phyloP scores from a whole-genome alignment of 2,329 filamentous ascomycete genomes.

The Monosporascus sp. region DNA sequence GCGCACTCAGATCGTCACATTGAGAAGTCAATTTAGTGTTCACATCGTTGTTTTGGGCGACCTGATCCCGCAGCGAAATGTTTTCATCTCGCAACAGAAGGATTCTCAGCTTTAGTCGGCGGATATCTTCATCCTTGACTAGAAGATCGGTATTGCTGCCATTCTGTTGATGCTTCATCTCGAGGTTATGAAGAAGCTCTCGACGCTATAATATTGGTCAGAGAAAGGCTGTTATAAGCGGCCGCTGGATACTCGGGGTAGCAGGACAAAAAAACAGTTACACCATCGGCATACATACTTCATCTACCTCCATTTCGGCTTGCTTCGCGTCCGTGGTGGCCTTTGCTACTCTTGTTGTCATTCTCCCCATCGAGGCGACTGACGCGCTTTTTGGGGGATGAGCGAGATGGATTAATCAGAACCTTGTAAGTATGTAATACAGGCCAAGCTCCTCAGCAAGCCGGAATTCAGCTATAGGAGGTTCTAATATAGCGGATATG shows the following conservation, averaged over 20 bases:
- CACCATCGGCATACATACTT: conserved; percentile 25
- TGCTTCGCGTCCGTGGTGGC: conserved; percentile 20
- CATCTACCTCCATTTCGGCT: conserved; percentile 31
- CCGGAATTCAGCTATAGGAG: not conserved
- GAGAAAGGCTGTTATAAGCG: not conserved
- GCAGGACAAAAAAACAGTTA: not conserved
- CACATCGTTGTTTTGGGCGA: conserved; percentile 36
- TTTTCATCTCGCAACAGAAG: conserved; percentile 73
- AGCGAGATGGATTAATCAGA: not conserved
- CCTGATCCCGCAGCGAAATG: conserved; percentile 57
- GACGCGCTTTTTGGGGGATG: conserved; percentile 10
- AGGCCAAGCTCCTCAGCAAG: not conserved
- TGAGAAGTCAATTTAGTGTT: conserved; percentile 30
- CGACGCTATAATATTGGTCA: conserved; percentile 32
- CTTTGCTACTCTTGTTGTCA: conserved; percentile 22
- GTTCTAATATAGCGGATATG: not conserved
- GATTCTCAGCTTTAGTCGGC: conserved; percentile 63
- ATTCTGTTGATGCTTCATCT: conserved; percentile 64
- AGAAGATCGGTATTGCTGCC: conserved; percentile 62
- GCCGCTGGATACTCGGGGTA: not conserved
- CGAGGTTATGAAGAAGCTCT: conserved; percentile 50
- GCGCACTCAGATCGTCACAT: conserved; percentile 33
- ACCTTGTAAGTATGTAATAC: not conserved
- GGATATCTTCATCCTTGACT: conserved; percentile 67
- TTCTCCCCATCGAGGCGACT: conserved; percentile 1